Evolutionary conservation across 306 rosid species (phyloP).

Genomic region (Astragalus glycyphyllos): DNA sequence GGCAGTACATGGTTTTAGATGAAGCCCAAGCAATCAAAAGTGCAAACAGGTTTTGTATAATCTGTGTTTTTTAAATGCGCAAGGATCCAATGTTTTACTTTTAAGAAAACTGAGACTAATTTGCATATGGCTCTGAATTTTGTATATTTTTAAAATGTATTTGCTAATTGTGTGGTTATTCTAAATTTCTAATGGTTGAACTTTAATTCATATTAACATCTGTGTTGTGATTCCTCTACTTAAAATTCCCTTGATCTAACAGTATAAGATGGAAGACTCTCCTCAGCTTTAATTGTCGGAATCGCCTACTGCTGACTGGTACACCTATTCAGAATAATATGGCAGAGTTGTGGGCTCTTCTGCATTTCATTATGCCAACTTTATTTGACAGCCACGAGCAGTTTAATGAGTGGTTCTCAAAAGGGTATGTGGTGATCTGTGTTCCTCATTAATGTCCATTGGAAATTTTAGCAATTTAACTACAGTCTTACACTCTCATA

Average conservation of each 20-base stretch:
- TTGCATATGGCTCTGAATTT: constrained; percentile 16
- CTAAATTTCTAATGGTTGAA: constrained; percentile 15
- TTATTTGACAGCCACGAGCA: constrained; percentile 95
- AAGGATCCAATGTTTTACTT: neutral
- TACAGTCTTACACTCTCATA: constrained; percentile 15
- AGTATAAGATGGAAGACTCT: constrained; percentile 99
- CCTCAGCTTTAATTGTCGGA: constrained; percentile 93
- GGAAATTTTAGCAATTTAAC: constrained; percentile 25
- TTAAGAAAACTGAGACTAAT: constrained; percentile 13
- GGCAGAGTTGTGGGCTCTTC: constrained; percentile 98
- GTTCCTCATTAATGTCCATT: constrained; percentile 19
- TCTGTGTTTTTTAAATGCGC: constrained; percentile 11
- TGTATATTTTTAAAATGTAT: constrained; percentile 1
- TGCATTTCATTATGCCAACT: constrained; percentile 96
- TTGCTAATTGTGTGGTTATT: constrained; percentile 14
- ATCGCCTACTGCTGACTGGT: constrained; percentile 87
- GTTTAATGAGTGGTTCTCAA: constrained; percentile 97
- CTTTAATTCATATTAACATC: constrained; percentile 18
- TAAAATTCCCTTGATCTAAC: constrained; percentile 38
- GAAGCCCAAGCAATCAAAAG: constrained; percentile 92
- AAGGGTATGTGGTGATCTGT: constrained; percentile 64
- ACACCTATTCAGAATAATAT: constrained; percentile 96
- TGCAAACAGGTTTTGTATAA: constrained; percentile 63
- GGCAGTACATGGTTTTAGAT: constrained; percentile 94
- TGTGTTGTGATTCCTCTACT: neutral